Percentiles rank a stretch among this genome's conserved stretches.
Evolutionary conservation across 257 asterid species (phyloP).

Genomic region (Salvia rosmarinus): DNA sequence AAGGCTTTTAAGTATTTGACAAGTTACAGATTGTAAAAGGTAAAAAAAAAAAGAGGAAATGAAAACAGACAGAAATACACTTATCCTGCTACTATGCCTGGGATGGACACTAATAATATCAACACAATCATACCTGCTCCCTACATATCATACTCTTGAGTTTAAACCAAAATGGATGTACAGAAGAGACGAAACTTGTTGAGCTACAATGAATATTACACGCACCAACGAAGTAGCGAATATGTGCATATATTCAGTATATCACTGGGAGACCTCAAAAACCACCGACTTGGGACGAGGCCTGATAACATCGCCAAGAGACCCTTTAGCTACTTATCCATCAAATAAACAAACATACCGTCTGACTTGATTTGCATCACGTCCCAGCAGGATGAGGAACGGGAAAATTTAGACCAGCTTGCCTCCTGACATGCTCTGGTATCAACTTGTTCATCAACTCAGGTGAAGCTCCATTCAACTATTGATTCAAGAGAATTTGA

Average conservation of each 20-base stretch:
- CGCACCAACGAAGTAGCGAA: slow-evolving; percentile 38
- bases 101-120: slow-evolving; percentile 20
- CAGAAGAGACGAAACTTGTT: slow-evolving; percentile 46
- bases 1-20: slow-evolving; percentile 19
- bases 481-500: slow-evolving; percentile 32
- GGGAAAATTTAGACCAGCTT: slow-evolving; percentile 41
- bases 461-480: slow-evolving; percentile 80
- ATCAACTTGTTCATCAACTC: slow-evolving; percentile 65
- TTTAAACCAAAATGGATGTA: slow-evolving; percentile 64
- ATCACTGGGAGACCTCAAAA: slow-evolving; percentile 31
- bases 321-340: slow-evolving; percentile 32
- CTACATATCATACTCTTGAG: slow-evolving; percentile 36
- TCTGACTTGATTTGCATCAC: slow-evolving; percentile 20
- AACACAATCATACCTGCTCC: slow-evolving; percentile 26
- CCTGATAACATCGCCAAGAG: slow-evolving; percentile 28
- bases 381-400: slow-evolving; percentile 47
- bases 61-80: slow-evolving; percentile 21
- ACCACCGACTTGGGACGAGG: slow-evolving; percentile 38
- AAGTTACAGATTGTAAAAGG: slow-evolving; percentile 20
- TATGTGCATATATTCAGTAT: slow-evolving; percentile 46
- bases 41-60: not conserved
- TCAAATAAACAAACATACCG: slow-evolving; percentile 21
- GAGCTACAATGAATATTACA: slow-evolving; percentile 45
- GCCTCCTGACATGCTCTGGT: slow-evolving; percentile 57
- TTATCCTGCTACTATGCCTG: slow-evolving; percentile 32